Percentiles rank a stretch among this genome's conserved stretches.
These are phyloP conservation scores for Globisporangium viniferum DNA, from an alignment of 352 stramenopile genomes.

Conservation along the genomic window DNA sequence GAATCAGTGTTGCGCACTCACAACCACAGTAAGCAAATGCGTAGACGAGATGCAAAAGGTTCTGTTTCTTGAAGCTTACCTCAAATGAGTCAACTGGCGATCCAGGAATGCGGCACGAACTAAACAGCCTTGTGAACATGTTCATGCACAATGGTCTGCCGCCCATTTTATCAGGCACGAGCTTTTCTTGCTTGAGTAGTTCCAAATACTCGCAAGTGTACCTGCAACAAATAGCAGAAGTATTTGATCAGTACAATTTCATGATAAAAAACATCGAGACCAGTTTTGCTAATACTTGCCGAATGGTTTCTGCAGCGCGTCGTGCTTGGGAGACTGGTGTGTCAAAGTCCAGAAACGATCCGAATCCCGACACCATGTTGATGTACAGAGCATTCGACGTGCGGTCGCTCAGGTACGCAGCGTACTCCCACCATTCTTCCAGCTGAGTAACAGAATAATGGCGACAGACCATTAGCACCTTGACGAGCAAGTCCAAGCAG, in stretches of 20 bases:
- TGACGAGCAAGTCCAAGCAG: not conserved
- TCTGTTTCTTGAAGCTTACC: conserved; percentile 7
- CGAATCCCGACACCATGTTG: conserved; percentile 95
- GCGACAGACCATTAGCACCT: not conserved
- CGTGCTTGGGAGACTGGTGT: conserved; percentile 53
- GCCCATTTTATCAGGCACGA: conserved; percentile 87
- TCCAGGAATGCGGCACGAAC: conserved; percentile 87
- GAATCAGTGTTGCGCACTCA: not conserved
- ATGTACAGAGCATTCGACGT: conserved; percentile 89
- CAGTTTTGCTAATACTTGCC: conserved; percentile 16
- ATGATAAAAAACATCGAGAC: conserved; percentile 20
- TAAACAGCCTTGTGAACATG: conserved; percentile 88
- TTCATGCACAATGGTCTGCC: conserved; percentile 87
- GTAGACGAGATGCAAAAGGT: not conserved
- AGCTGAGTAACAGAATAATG: conserved; percentile 25
- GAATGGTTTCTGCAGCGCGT: conserved; percentile 55
- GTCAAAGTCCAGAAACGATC: conserved; percentile 90
- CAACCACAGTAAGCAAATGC: not conserved
- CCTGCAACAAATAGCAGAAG: conserved; percentile 6
- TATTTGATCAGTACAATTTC: conserved; percentile 32
- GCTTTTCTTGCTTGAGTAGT: conserved; percentile 70
- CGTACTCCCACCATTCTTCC: conserved; percentile 93
- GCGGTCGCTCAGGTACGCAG: conserved; percentile 69
- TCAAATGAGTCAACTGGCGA: conserved; percentile 48
- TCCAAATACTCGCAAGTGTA: conserved; percentile 87